Conservation (phyloP, 306 rosid species). For the Trichosanthes truncata region DNA sequence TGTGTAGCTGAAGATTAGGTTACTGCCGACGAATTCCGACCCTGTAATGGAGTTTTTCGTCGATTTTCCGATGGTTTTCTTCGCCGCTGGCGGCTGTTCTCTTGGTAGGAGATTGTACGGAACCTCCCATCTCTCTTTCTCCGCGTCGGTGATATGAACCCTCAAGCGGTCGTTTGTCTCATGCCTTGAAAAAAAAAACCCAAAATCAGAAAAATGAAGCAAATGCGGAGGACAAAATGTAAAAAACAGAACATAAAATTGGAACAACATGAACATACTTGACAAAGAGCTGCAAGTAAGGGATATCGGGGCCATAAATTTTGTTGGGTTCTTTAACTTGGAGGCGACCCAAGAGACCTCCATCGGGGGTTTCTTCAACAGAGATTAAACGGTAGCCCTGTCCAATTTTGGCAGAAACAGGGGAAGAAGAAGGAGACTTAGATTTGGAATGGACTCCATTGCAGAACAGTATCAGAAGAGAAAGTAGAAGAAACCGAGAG, state of each 20-base stretch:
- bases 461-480: constrained; percentile 15
- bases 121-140: constrained; percentile 83
- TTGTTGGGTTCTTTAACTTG: constrained; percentile 41
- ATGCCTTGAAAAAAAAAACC: constrained; percentile 33
- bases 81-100: constrained; percentile 48
- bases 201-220: neutral
- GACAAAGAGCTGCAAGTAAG: constrained; percentile 58
- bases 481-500: constrained; percentile 21
- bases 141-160: constrained; percentile 74
- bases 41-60: constrained; percentile 28
- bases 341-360: constrained; percentile 62
- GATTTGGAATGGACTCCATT: constrained; percentile 16
- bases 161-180: constrained; percentile 74
- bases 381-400: constrained; percentile 77
- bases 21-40: constrained; percentile 55
- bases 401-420: constrained; percentile 46
- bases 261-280: constrained; percentile 31
- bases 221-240: neutral
- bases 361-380: constrained; percentile 50
- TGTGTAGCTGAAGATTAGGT: constrained; percentile 55
- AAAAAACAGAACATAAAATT: neutral
- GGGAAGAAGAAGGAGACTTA: constrained; percentile 15
- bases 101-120: constrained; percentile 78
- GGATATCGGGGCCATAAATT: constrained; percentile 70
- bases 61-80: constrained; percentile 29